Base-by-base conservation (phyloP, 2,329 filamentous ascomycete genomes). In the Arthrinium phaeospermum region DNA sequence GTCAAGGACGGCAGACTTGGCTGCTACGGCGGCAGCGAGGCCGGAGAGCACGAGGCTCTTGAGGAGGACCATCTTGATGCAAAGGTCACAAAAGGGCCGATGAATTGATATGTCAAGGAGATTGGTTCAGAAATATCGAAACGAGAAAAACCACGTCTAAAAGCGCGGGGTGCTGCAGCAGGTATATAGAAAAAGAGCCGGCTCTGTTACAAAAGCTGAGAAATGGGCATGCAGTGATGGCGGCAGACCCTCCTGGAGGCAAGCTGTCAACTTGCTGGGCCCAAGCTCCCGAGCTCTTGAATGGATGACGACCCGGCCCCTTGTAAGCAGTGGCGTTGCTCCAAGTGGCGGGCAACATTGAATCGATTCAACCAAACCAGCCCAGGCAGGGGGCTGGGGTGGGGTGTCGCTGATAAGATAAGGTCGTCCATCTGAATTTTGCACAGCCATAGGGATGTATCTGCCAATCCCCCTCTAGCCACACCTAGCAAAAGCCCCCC, bases 1-100 rank as follows among this genome's bases (percentile, higher is more conserved):
- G 83, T 98, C 96, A 78, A 97, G 87, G 75, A 99, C 96, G 72
- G 94, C 93, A 71, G 94, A 96, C 78, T 91, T 91, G 79, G 93
- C 92, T 73, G 90, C 86, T 72, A 88, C 90, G 44, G 84, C 85
- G 75, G 86, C 84, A 70, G 88, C 85, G 64, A 91, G 82, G 74
- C 87, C 86, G 76, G 86, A 84, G 82, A 91, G 82, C 82, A 90
- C 81, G 78, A 91, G 85, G 84, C 86, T 88, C 86, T 90, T 91
- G 76, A 91, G 76, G 72, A 89, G 83, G 78, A 90, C 87, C 88
- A 90, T 89, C 77, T 74, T 81, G 77, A 71, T 71, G 73, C 76
- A 22, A 64, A 57, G n/a, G 51, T 67, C 27, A 46, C 37, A 41
- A 64, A 64, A 64, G 19, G 34, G 19, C 57, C 34, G 6, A 41